A percentile compares a stretch with the other conserved stretches of the same genome.
These are phyloP conservation scores for Phytopythium cucurbitacearum DNA, from an alignment of 352 stramenopile genomes.

Conservation along the genomic window DNA sequence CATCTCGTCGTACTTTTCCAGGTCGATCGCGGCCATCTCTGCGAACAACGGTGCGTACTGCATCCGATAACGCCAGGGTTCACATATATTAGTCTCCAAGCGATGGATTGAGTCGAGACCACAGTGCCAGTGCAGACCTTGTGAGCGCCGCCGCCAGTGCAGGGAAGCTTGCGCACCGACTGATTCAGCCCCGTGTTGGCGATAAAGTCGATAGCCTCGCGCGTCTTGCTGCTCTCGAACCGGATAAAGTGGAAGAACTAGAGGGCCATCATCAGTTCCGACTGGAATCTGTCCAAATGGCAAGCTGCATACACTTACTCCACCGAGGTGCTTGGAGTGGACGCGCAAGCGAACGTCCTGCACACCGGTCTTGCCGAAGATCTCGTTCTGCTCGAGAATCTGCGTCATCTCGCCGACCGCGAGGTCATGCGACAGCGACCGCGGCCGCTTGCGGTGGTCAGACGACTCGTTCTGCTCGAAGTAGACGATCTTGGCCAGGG, in stretches of 20 bases:
- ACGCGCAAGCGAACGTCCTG: constrained; percentile 88
- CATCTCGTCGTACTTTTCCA: constrained; percentile 92
- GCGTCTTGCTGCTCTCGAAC: constrained; percentile 76
- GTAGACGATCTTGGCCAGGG: constrained; percentile 95
- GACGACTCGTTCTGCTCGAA: constrained; percentile 80
- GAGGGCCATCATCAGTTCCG: neutral
- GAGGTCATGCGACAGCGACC: constrained; percentile 72
- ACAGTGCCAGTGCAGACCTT: constrained; percentile 38
- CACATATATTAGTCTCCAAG: neutral
- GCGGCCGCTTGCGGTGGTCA: constrained; percentile 54
- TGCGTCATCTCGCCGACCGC: constrained; percentile 80
- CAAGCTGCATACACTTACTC: constrained; percentile 31
- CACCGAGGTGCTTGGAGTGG: constrained; percentile 85
- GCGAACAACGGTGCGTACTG: constrained; percentile 71
- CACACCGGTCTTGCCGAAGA: constrained; percentile 77
- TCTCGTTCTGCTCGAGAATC: constrained; percentile 79
- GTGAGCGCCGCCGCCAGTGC: constrained; percentile 78
- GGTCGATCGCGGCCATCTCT: constrained; percentile 76
- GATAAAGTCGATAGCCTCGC: constrained; percentile 76
- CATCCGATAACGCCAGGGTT: neutral
- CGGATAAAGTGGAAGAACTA: constrained; percentile 96
- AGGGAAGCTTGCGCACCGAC: constrained; percentile 70
- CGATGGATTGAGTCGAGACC: neutral
- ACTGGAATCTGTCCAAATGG: neutral
- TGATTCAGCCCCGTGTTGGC: constrained; percentile 74